Evolutionary conservation across 441 rosid species (phyloP), one percentile per base, ranked within the genome.

Genomic region (Croton setiger): DNA sequence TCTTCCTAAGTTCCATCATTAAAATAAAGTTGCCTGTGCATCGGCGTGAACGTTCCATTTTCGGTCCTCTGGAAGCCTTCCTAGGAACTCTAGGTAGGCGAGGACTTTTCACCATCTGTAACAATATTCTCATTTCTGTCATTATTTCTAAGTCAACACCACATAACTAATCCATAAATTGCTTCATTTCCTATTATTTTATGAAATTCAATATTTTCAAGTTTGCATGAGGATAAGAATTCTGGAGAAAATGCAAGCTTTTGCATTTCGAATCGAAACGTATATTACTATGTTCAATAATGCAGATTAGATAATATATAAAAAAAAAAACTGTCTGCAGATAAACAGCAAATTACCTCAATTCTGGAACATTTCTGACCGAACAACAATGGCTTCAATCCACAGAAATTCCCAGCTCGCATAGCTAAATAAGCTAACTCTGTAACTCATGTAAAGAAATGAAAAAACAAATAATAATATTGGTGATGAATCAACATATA

Each of bases 1-100:
- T 91, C 70, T 84, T 83, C 27, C 87, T 85, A 18, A 93, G 91
- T 75, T 91, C 90, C 78, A 86, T 80, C 86, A 88, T 90, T 76
- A 80, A 69, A 58, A 79, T 78, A 69, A 83, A 83, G 57, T 87
- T 76, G 1, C 87, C 76, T 0, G 85, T 11, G 73, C 79, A 68
- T 74, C 79, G 77, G 31, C 76, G 76, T 1, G 86, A 80, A 65
- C 73, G 73, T 11, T 71, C 76, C 11, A 63, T 70, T 80, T 54
- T 82, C 36, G 66, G 62, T 20, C 74, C 74, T 70, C 72, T 74
- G 61, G 51, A 70, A 65, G 79, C 79, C 69, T 63, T 81, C 65
- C 67, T 81, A 44, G 49, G 78, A 60, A 66, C 67, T 79, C 60
- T 82, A 23, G 78, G 63, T 4, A 71, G 69, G 44, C 66, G 48